Evolutionary conservation across 2,329 filamentous ascomycete genomes (phyloP), one percentile per base, ranked within the genome.

Genomic region (Zarea fungicola): DNA sequence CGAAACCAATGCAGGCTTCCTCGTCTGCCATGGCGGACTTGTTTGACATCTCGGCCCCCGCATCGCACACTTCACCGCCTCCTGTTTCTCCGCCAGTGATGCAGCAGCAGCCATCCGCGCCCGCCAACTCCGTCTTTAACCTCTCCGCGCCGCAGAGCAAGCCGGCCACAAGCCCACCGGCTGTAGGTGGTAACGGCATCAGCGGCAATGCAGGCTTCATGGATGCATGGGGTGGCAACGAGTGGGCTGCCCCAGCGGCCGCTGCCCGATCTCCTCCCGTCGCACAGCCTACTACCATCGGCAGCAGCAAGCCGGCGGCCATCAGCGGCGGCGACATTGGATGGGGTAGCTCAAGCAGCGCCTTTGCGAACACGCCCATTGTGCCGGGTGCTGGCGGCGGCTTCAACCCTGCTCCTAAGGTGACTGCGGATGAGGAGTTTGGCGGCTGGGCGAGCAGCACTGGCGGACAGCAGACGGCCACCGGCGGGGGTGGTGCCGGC

Each of bases 341-440:
- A 45, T 84, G 82, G 76, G 78, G 80, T 7, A 62, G 60, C 48
- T 44, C 57, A 3, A 64, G 69, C 39, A 63, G 65, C 23, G 73
- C 73, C n/a, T 74, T 84, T 56, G 75, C 79, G 34, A 78, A 62
- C 58, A 76, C 80, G 53, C 77, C 80, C 42, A 81, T 84, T 62
- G 74, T 85, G 18, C 78, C 79, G 3, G 78, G 80, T 1, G 71
- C 78, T 1, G 77, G 77, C 56, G 84, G 85, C 21, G 85, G 85
- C 6, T 85, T 88, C 66, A 78, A 74, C 46, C 62, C 73, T 48
- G 70, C 74, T 34, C 83, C 88, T 21, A 84, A 85, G 60, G 87
- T 96, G 3, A 78, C 87, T 29, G 86, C 88, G 0, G 92, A 97
- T 59, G 92, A 97, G 66, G 92, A 97, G 62, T 97, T 96, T 71